A percentile compares a stretch with the other conserved stretches of the same genome.
phyloP scores from a whole-genome alignment of 495 filamentous ascomycete species.

The Aspergillus cavernicola region DNA sequence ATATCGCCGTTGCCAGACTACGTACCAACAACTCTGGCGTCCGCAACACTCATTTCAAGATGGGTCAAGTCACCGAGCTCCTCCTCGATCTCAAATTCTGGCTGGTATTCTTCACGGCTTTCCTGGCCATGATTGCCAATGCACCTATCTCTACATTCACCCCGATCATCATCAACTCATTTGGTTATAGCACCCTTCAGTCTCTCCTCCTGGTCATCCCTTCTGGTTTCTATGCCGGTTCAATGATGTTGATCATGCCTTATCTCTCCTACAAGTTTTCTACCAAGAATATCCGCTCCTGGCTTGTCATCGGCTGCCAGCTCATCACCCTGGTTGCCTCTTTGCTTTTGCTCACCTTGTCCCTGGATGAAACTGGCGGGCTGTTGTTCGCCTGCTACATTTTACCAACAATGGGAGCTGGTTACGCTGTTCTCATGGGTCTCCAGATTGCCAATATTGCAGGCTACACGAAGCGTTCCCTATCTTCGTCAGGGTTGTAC shows the following conservation, averaged over 20 bases:
- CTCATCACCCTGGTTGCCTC: conserved; percentile 25
- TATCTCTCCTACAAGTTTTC: conserved; percentile 25
- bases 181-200: conserved; percentile 42
- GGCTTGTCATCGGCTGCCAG: conserved; percentile 8
- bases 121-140: conserved; percentile 42
- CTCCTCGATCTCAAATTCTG: conserved; percentile 44
- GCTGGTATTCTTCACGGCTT: conserved; percentile 36
- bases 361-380: conserved; percentile 28
- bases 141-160: conserved; percentile 39
- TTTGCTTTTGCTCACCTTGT: conserved; percentile 35
- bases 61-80: conserved; percentile 43
- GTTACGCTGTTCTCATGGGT: conserved; percentile 33
- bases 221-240: conserved; percentile 34
- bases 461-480: conserved; percentile 40
- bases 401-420: conserved; percentile 25
- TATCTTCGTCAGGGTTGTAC: conserved; percentile 34
- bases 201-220: conserved; percentile 43
- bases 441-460: conserved; percentile 45
- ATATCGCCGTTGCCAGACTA: conserved; percentile 48
- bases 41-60: conserved; percentile 48
- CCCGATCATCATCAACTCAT: conserved; percentile 40
- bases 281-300: conserved; percentile 2
- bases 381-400: conserved; percentile 42
- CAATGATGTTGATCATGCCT: conserved; percentile 29
- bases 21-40: conserved; percentile 42